Base-by-base conservation (phyloP, 2,329 filamentous ascomycete species). In the Tolypocladium cylindrosporum region DNA sequence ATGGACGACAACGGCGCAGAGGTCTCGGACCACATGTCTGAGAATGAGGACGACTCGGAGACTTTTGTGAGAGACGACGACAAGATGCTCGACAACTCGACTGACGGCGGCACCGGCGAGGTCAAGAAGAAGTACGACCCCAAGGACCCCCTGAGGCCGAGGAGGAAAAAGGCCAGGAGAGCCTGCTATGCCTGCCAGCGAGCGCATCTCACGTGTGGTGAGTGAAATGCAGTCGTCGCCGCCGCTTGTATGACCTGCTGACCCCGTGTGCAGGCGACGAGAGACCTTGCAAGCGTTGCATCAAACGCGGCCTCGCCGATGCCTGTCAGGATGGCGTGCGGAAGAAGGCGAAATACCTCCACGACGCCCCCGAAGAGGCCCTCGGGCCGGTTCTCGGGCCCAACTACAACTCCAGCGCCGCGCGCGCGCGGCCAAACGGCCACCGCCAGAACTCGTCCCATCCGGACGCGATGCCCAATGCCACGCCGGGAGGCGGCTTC, bases 281-380 rank as follows among this genome's bases (percentile, higher is more conserved):
- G 73, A 84, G 94, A 65, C 94, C 94, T 56, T 99, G 94, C 71
- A 85, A 91, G 68, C 82, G 94, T 68, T 99, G 94, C 72, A 91
- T 97, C 66, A 97, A 97, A 74, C 88, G 94, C 66, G 90, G 91
- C 52, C 83, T 97, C 27, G 89, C 91, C 67, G 91, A 96, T 71
- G 85, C 85, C 61, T 99, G 94, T 69, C 91, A 96, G 72, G 94
- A 99, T 70, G 94, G 94, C 57, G 91, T 97, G 55, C 88, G 94
- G 62, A 99, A 99, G 75, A 99, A 97, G 80, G 94, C 94, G 56
- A 99, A 99, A 73, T 99, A 99, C 72, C 88, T 99, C 58, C 92
- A 97, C 69, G 94, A 97, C 79, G 91, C 93, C 34, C 92, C 93
- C 41, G 85, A 91, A 56, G 91, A 95, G 71, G 91, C 91, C 52